Evolutionary conservation across 352 stramenopile genomes (phyloP), one percentile per base, ranked within the genome.

Genomic region (Phytophthora citricola): DNA sequence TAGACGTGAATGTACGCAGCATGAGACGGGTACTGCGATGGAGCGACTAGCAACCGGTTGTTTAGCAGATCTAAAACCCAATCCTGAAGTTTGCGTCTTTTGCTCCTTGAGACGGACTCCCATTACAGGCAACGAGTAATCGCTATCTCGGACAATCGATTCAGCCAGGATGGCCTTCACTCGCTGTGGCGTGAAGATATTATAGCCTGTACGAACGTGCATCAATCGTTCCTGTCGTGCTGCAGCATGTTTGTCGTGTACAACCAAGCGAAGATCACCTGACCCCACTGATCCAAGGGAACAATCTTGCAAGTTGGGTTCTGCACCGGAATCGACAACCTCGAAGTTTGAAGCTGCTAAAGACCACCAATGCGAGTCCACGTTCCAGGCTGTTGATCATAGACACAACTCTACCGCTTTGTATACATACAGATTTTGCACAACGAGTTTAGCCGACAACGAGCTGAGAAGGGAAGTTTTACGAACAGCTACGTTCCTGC

Each of bases 41-140:
- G 38, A 43, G 38, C 36, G 15, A 41, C 36, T 41, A 52, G 7
- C 54, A 60, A 60, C 53, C 40, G 29, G 47, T 29, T 22, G 27
- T 3, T 48, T 40, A 41, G 46, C 56, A 50, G 22, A 58, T 65
- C 57, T 51, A 46, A 45, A 49, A 31, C 11, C 38, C n/a, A 40
- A 63, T 63, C 56, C 56, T 63, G 56, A 56, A 63, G 24, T 64
- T 58, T 51, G 45, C 57, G 46, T 65, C 45, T 65, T 65, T 58
- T 63, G 55, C 10, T 15, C 24, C 12, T 55, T 57, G 46, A 50
- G 11, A 49, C 36, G 26, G 31, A 58, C 57, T 47, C 5, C 26
- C n/a, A 6, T 31, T 36, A 22, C 39, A 45, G 50, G 14, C 22
- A 26, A 17, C 45, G 48, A 63, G 45, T 58, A 51, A 51, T 58